Percentiles rank a stretch among this genome's conserved stretches.
Evolutionary conservation across 768 basidiomycete species (phyloP).

Genomic region (Tricholoma matsutake): DNA sequence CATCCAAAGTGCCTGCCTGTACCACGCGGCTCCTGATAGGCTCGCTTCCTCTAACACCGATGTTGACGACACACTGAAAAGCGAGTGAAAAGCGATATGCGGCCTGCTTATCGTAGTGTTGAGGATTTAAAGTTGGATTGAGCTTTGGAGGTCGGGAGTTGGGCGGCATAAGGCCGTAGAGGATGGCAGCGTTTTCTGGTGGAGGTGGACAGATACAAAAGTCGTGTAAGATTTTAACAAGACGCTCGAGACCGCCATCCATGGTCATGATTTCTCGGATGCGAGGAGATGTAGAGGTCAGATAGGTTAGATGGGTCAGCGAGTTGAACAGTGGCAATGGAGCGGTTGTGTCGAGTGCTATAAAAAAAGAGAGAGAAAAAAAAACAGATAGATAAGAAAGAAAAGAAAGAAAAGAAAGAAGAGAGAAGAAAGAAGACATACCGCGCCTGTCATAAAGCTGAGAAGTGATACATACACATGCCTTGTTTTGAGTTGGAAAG

Average conservation of each 20-base stretch:
- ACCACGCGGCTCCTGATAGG: conserved; percentile 89
- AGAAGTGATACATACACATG: conserved; percentile 90
- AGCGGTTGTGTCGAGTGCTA: conserved; percentile 53
- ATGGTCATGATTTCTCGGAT: conserved; percentile 98
- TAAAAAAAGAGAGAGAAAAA: not conserved
- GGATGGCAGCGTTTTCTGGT: conserved; percentile 69
- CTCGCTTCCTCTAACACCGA: conserved; percentile 94
- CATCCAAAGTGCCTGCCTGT: conserved; percentile 89
- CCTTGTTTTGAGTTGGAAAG: conserved; percentile 92
- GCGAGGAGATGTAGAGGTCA: conserved; percentile 94
- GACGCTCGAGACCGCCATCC: conserved; percentile 95
- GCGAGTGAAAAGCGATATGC: conserved; percentile 90
- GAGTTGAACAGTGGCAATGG: conserved; percentile 68
- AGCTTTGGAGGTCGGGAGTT: conserved; percentile 52
- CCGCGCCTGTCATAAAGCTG: conserved; percentile 95
- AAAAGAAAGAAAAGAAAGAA: not conserved
- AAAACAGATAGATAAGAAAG: conserved; percentile 9
- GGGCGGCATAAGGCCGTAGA: conserved; percentile 77
- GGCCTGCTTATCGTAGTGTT: conserved; percentile 74
- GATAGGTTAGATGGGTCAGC: conserved; percentile 91
- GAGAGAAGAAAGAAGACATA: conserved; percentile 24
- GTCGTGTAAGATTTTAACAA: conserved; percentile 88
- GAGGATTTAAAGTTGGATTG: conserved; percentile 62
- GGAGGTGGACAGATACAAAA: conserved; percentile 83
- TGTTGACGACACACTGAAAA: conserved; percentile 96